Base-by-base conservation (phyloP, 2,329 filamentous ascomycete genomes). In the Fusarium nematophilum region DNA sequence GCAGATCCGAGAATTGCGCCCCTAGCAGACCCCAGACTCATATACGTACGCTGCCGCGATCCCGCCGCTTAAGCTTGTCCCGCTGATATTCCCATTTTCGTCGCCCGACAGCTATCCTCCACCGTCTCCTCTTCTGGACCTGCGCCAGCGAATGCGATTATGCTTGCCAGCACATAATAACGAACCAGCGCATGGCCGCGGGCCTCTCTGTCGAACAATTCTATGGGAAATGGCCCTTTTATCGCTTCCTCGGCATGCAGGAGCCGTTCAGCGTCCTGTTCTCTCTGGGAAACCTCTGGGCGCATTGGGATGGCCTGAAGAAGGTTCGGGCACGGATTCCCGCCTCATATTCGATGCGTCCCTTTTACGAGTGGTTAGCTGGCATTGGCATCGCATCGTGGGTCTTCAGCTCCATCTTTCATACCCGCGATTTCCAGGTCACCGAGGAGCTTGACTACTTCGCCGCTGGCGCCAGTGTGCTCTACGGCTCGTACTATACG, bases 361-460 rank as follows among this genome's bases (percentile, higher is more conserved):
- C 85, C 66, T 98, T 90, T 78, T 98, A 97, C 75, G 75, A 92
- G 48, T 75, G 81, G 47, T 90, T 98, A 71, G 90, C 92, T 62
- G 90, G 90, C 75, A 85, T 95, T 67, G 92, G 93, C 44, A 84
- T 95, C 67, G 86, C 85, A 7, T 90, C 90, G 69, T 99, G 95
- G 95, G 80, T 87, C 33, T 93, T 92, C 75, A 95, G 91, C 78
- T 90, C 93, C 80, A 78, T 97, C 53, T 99, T 99, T 77, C 95
- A 99, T 76, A 93, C 90, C 0, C 83, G 95, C 46, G 95, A 99
- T 77, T 96, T 95, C 72, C 75, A 78, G 13, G 62, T 90, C 36
- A 99, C 95, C 14, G 95, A 99, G 81, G 92, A 96, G 78, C 79
- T 97, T 78, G 95, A 99, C 77, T 99, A 99, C 78, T 97, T 97